Percentiles rank a stretch among this genome's conserved stretches.
Evolutionary conservation across 2,329 filamentous ascomycete species (phyloP).

Genomic region (Exophiala phaeomuriformis): DNA sequence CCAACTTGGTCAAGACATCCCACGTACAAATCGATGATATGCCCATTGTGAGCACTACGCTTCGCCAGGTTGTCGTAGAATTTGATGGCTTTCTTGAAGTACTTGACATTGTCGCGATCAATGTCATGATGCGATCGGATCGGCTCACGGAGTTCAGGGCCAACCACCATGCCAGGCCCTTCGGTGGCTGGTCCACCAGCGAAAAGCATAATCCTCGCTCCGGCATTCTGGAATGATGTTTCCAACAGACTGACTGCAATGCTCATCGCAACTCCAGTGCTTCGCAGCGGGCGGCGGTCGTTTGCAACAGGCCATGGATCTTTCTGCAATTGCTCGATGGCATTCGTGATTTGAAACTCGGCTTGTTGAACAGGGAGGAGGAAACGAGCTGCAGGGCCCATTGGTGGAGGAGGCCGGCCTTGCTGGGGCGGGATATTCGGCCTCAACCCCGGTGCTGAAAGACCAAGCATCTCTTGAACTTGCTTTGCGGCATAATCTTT

Average conservation of each 20-base stretch:
- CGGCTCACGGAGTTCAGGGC: conserved; percentile 87
- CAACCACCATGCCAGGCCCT: conserved; percentile 93
- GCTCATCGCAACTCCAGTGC: conserved; percentile 91
- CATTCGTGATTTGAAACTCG: conserved; percentile 95
- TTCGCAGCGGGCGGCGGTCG: conserved; percentile 81
- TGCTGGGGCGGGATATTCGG: conserved; percentile 65
- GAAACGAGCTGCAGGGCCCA: conserved; percentile 81
- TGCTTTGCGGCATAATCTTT: conserved; percentile 98
- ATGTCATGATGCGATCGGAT: conserved; percentile 99
- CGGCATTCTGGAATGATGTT: conserved; percentile 90
- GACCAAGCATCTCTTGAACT: conserved; percentile 97
- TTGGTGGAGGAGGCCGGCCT: conserved; percentile 64
- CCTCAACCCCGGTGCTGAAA: conserved; percentile 64
- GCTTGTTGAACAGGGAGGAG: conserved; percentile 89
- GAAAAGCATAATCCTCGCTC: conserved; percentile 94
- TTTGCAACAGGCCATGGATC: conserved; percentile 96
- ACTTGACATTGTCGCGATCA: conserved; percentile 97
- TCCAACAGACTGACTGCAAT: conserved; percentile 90
- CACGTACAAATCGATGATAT: conserved; percentile 95
- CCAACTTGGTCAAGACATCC: conserved; percentile 97
- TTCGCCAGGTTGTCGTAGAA: conserved; percentile 95
- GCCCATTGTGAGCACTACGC: conserved; percentile 88
- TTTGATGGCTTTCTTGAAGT: conserved; percentile 98
- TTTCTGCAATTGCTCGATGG: conserved; percentile 87
- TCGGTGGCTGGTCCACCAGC: conserved; percentile 91